phyloP scores from a whole-genome alignment of 2,329 filamentous ascomycete genomes.

The Aspergillus amoenus region DNA sequence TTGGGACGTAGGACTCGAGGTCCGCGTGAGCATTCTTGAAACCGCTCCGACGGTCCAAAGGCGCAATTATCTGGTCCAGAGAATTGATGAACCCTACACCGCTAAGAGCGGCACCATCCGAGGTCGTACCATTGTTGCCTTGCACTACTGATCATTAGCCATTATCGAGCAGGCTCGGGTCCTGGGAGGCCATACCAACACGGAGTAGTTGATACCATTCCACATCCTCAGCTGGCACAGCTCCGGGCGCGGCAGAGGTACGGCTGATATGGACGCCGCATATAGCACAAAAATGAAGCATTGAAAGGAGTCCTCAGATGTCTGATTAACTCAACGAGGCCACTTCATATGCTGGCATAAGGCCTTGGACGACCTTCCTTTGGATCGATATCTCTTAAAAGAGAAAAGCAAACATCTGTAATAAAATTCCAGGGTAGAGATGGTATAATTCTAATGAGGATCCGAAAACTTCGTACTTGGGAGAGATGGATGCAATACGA shows the following conservation, averaged over 20 bases:
- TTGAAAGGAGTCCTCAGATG: not conserved
- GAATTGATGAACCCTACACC: constrained; percentile 6
- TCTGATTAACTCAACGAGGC: not conserved
- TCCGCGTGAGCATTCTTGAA: not conserved
- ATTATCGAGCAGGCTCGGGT: not conserved
- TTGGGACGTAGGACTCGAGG: not conserved
- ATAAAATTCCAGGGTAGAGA: too few relatives aligned
- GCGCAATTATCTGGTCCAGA: not conserved
- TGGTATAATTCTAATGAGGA: too few relatives aligned
- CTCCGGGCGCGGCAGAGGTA: not conserved
- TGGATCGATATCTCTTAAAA: not conserved
- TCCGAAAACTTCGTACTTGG: too few relatives aligned
- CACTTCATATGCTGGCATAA: not conserved
- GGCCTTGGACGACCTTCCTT: not conserved
- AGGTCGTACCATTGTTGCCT: too few relatives aligned
- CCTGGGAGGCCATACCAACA: not conserved
- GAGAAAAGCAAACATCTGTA: too few relatives aligned
- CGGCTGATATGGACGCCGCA: not conserved
- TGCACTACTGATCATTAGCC: not conserved
- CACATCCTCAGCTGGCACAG: not conserved
- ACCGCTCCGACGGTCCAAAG: not conserved
- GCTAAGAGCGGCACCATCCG: not conserved
- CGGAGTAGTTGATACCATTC: constrained; percentile 8
- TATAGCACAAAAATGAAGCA: constrained; percentile 4
- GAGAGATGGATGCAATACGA: too few relatives aligned